These are phyloP conservation scores for Lactarius trivialis DNA, from an alignment of 768 basidiomycete species.

Conservation along the genomic window DNA sequence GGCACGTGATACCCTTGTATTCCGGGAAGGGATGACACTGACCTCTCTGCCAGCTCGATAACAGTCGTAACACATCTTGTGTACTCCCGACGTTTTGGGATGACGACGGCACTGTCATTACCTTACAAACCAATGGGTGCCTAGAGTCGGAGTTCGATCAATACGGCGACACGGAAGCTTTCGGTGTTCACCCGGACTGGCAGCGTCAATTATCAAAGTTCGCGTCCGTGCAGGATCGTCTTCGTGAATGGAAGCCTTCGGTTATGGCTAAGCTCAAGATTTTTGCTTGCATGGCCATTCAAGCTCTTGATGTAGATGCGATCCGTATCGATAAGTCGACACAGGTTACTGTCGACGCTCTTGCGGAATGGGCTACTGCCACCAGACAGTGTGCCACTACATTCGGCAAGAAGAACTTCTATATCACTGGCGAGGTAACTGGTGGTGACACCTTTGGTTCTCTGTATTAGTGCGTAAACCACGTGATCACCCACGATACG, in stretches of 20 bases:
- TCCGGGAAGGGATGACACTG: neutral
- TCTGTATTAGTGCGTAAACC: slow-evolving; percentile 62
- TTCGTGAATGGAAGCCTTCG: slow-evolving; percentile 81
- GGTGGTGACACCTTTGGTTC: slow-evolving; percentile 89
- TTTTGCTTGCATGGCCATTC: slow-evolving; percentile 83
- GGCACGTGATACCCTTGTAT: slow-evolving; percentile 33
- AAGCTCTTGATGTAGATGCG: slow-evolving; percentile 84
- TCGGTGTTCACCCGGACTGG: slow-evolving; percentile 93
- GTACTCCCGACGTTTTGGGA: slow-evolving; percentile 73
- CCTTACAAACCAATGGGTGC: slow-evolving; percentile 62
- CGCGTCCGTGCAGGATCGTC: slow-evolving; percentile 93
- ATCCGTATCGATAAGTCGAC: slow-evolving; percentile 96
- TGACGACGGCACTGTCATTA: slow-evolving; percentile 61
- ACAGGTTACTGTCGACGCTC: slow-evolving; percentile 78
- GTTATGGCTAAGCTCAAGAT: slow-evolving; percentile 72
- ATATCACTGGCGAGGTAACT: slow-evolving; percentile 89
- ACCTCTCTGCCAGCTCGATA: slow-evolving; percentile 43
- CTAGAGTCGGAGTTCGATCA: slow-evolving; percentile 85
- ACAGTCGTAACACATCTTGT: slow-evolving; percentile 70
- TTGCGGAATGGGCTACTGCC: slow-evolving; percentile 66
- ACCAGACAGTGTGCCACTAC: slow-evolving; percentile 69
- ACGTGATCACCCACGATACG: neutral
- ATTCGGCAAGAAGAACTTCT: slow-evolving; percentile 80
- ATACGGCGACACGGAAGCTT: slow-evolving; percentile 95
- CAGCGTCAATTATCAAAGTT: slow-evolving; percentile 93